Evolutionary conservation across 164 flowering plant species (phyloP).

Genomic region (Vitis amurensis): DNA sequence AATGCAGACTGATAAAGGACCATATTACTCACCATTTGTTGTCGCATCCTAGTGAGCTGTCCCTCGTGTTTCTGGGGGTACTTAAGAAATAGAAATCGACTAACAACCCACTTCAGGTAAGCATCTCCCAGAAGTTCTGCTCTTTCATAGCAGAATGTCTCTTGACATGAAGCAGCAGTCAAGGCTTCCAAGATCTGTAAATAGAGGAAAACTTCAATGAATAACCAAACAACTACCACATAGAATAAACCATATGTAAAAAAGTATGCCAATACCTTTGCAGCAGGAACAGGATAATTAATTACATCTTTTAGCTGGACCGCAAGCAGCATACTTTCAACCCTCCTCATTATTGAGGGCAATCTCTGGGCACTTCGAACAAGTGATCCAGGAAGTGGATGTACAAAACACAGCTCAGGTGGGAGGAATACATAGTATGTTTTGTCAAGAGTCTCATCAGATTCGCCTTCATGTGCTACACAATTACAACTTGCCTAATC

Average conservation of each 20-base stretch:
- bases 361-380: conserved; percentile 72
- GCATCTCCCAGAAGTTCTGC: conserved; percentile 99
- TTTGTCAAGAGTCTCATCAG: conserved; percentile 78
- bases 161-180: conserved; percentile 99
- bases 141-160: conserved; percentile 97
- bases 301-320: conserved; percentile 80
- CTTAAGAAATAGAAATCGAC: conserved; percentile 88
- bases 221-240: background rate
- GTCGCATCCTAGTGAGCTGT: conserved; percentile 98
- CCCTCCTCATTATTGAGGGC: conserved; percentile 95
- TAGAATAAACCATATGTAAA: background rate
- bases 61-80: conserved; percentile 98
- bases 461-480: conserved; percentile 59
- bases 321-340: conserved; percentile 98
- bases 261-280: conserved; percentile 49
- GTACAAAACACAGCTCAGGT: conserved; percentile 91
- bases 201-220: conserved; percentile 5
- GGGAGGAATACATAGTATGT: conserved; percentile 96
- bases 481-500: conserved; percentile 11
- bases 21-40: conserved; percentile 98
- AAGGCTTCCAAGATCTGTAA: conserved; percentile 92
- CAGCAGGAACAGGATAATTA: conserved; percentile 70
- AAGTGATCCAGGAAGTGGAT: conserved; percentile 70
- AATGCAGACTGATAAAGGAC: conserved; percentile 83
- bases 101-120: conserved; percentile 98